A percentile compares a stretch with the other conserved stretches of the same genome.
Conservation (phyloP, 345 rosid genomes). For the Corchorus capsularis region DNA sequence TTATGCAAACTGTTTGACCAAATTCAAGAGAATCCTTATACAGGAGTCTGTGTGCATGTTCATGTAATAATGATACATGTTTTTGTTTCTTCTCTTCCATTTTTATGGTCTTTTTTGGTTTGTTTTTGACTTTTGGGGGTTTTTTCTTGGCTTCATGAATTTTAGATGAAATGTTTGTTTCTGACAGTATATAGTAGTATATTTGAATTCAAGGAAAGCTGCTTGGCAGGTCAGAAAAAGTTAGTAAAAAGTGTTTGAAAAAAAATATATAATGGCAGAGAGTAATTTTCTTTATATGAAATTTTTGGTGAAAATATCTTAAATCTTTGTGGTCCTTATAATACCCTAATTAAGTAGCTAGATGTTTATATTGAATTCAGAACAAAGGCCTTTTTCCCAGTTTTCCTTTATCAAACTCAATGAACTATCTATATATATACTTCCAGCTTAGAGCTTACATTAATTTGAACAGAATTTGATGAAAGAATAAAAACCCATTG, state of each 20-base stretch:
- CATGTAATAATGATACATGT: neutral
- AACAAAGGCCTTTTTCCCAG: neutral
- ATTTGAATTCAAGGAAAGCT: conserved; percentile 16
- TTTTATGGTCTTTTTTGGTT: neutral
- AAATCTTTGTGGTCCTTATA: neutral
- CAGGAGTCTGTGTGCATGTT: conserved; percentile 13
- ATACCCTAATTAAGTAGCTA: neutral
- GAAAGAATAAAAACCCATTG: no score
- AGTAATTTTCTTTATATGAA: neutral
- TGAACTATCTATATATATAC: no score
- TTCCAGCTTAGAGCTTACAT: neutral
- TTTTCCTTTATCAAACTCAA: neutral
- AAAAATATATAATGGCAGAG: neutral
- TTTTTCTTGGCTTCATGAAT: neutral
- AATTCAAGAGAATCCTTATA: neutral
- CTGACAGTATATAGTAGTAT: neutral
- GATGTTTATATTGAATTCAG: neutral
- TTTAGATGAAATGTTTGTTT: conserved; percentile 7
- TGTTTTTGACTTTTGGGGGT: conserved; percentile 14
- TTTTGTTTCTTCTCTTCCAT: neutral
- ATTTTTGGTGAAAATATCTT: neutral
- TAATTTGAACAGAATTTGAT: neutral
- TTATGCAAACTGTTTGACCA: conserved; percentile 13
- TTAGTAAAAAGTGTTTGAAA: neutral
- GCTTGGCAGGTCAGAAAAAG: conserved; percentile 15